Conservation (phyloP, 176 grass and related monocot genomes). For the Oryza australiensis region DNA sequence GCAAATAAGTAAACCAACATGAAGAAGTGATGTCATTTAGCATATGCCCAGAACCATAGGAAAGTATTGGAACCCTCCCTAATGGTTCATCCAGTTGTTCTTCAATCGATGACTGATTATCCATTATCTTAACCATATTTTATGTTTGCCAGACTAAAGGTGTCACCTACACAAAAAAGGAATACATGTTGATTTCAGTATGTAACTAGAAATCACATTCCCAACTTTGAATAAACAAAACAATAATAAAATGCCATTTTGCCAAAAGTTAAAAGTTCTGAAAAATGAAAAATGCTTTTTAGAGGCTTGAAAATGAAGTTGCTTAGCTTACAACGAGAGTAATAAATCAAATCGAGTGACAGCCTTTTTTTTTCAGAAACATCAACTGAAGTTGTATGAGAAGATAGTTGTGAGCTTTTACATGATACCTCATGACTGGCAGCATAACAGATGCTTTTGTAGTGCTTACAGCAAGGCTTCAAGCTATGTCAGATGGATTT, state of each 20-base stretch:
- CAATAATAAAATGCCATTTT: background rate
- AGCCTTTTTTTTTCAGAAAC: background rate
- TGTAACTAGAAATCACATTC: background rate
- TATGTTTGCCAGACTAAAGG: background rate
- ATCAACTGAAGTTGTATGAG: background rate
- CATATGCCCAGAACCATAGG: slow-evolving; percentile 96
- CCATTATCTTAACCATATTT: slow-evolving; percentile 59
- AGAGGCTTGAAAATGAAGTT: background rate
- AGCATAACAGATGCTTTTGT: background rate
- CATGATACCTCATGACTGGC: background rate
- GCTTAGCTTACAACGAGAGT: background rate
- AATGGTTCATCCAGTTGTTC: slow-evolving; percentile 50
- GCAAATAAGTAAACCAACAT: slow-evolving; percentile 96
- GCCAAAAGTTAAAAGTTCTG: background rate
- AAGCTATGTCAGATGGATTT: background rate
- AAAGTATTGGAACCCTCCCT: slow-evolving; percentile 68
- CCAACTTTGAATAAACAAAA: background rate
- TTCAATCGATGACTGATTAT: slow-evolving; percentile 40
- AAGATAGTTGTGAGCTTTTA: background rate
- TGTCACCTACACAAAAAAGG: slow-evolving; percentile 38
- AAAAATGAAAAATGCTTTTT: background rate
- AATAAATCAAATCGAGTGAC: slow-evolving; percentile 16
- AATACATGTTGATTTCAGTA: background rate
- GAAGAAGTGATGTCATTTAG: slow-evolving; percentile 97
- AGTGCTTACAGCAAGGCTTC: background rate